phyloP scores from a whole-genome alignment of 139 green algal genomes.

The Chlorella sp. region DNA sequence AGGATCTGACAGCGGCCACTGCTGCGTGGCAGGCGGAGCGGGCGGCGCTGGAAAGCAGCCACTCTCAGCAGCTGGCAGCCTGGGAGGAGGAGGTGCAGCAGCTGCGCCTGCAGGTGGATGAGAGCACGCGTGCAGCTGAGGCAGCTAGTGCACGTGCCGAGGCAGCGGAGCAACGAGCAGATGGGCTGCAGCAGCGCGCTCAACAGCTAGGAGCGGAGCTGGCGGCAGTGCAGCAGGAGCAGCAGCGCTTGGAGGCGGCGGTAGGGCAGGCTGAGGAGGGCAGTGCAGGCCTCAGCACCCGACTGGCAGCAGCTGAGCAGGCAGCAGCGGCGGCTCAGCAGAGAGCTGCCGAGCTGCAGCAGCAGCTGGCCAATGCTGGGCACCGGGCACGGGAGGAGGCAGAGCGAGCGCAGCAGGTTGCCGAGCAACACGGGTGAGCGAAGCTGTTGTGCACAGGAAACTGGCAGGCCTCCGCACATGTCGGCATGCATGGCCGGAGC shows the following conservation, averaged over 20 bases:
- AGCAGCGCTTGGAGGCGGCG: background rate
- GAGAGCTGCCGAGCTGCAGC: background rate
- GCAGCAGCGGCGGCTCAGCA: background rate
- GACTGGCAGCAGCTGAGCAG: background rate
- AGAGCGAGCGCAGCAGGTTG: background rate
- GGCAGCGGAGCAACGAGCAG: background rate
- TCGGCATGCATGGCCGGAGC: too few relatives aligned
- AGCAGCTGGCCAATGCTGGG: background rate
- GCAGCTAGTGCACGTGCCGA: background rate
- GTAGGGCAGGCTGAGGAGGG: background rate
- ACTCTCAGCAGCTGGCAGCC: background rate
- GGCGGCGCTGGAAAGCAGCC: background rate
- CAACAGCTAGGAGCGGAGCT: background rate
- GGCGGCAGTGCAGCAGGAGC: background rate
- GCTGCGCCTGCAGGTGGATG: background rate
- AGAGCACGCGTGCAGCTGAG: background rate
- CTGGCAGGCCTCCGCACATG: too few relatives aligned
- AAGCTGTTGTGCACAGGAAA: too few relatives aligned
- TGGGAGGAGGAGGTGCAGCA: background rate
- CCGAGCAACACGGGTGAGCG: background rate
- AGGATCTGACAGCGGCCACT: background rate
- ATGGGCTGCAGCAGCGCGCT: background rate
- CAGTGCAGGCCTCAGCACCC: background rate
- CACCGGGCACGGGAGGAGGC: background rate
- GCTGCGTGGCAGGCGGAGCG: background rate